Base-by-base conservation (phyloP, 768 basidiomycete genomes). In the Boletus tylopilopsis region DNA sequence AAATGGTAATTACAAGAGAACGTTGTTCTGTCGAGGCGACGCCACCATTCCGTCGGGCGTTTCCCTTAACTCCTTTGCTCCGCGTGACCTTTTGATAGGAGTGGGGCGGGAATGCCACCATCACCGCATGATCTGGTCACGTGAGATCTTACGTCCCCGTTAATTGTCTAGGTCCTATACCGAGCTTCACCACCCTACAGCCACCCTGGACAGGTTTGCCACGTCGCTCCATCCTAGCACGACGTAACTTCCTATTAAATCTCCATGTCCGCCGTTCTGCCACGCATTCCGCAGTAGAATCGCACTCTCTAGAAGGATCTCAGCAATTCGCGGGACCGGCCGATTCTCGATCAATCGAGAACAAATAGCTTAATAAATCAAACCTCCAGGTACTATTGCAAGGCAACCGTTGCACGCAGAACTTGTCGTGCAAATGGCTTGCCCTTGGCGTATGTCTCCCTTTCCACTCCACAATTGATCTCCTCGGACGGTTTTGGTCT, bases 61-160 rank as follows among this genome's bases (percentile, higher is more conserved):
- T 34, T 46, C 40, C 40, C 44, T 55, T 50, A 51, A 55, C 57
- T 57, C 63, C 60, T 54, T 40, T 42, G 24, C 27, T 25, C 39
- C 40, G 59, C 58, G 51, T 53, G 42, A 34, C 47, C 64, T 18
- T 29, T 58, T 63, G 58, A 64, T 66, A 58, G 56, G 51, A 61
- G 63, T 60, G 47, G 55, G 11, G 33, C 34, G 4, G n/a, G 8
- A 30, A 50, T 57, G 56, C 56, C 56, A 59, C 56, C 45, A 35
- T 46, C 51, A 54, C 18, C 51, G 2, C 41, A 45, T 57, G 55
- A 57, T 37, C 29, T 42, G 7, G 22, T 30, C 37, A 23, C 29
- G 18, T 29, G 29, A 1, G 1, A 30, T n/a, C 43, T 55, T 56
- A 55, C 54, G 54, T 45, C 34, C 43, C 35, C 45, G 34, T 18